Conservation (phyloP, 2,329 filamentous ascomycete species). For the Trichoderma sp. region DNA sequence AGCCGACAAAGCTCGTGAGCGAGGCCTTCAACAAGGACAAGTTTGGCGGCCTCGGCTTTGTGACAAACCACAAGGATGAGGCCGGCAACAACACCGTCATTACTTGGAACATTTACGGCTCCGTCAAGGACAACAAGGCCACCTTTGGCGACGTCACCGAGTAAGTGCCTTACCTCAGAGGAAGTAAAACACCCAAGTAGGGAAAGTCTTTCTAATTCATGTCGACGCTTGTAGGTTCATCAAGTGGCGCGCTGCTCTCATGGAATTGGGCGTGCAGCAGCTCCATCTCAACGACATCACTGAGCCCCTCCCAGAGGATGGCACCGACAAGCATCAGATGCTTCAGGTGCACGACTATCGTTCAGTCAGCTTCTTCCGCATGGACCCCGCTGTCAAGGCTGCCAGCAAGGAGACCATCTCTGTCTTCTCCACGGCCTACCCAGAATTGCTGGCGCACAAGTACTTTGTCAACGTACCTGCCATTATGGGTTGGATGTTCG, state of each 20-base stretch:
- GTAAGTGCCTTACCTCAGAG: conserved; percentile 50
- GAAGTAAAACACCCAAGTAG: not conserved
- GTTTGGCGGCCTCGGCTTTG: conserved; percentile 76
- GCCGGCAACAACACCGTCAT: conserved; percentile 61
- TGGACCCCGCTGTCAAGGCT: conserved; percentile 71
- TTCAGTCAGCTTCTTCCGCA: conserved; percentile 79
- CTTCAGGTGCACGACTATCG: conserved; percentile 93
- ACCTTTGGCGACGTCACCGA: conserved; percentile 81
- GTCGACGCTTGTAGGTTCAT: conserved; percentile 65
- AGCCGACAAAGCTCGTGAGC: conserved; percentile 65
- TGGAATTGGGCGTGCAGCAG: conserved; percentile 79
- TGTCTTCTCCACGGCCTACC: conserved; percentile 78
- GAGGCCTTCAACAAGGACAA: conserved; percentile 64
- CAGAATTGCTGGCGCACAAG: conserved; percentile 79
- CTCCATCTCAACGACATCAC: conserved; percentile 69
- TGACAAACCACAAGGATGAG: conserved; percentile 65
- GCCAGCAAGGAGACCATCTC: conserved; percentile 79
- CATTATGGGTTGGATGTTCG: conserved; percentile 86
- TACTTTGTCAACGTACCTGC: conserved; percentile 94
- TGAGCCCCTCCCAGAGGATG: conserved; percentile 67
- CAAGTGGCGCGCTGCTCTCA: conserved; percentile 82
- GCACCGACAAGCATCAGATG: conserved; percentile 82
- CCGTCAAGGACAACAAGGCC: conserved; percentile 75
- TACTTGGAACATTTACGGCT: conserved; percentile 92
- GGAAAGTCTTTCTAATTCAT: not conserved